phyloP scores from a whole-genome alignment of 1,284 basidiomycete species.

The Trametes versicolor region DNA sequence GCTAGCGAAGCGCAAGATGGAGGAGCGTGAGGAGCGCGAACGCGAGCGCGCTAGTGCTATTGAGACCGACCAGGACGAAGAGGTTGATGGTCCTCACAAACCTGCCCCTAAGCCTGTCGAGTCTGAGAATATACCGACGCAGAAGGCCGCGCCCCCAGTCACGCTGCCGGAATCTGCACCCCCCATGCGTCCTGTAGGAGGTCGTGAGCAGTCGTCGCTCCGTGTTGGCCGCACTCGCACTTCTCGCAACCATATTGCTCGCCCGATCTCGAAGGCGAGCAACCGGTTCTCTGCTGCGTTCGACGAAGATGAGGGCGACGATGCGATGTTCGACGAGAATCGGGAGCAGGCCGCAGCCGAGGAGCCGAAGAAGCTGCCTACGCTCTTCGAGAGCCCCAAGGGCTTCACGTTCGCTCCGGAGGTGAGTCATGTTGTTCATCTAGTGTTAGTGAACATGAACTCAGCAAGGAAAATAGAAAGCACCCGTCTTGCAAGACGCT shows the following conservation, averaged over 20 bases:
- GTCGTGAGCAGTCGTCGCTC: conserved; percentile 59
- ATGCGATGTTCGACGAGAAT: conserved; percentile 53
- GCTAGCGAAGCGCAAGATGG: conserved; percentile 61
- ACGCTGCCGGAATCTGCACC: conserved; percentile 32
- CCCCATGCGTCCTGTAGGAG: conserved; percentile 33
- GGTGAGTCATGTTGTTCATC: conserved; percentile 49
- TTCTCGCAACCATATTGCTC: conserved; percentile 61
- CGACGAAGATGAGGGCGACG: conserved; percentile 66
- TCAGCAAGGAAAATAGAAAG: conserved; percentile 27
- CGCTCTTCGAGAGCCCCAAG: conserved; percentile 66
- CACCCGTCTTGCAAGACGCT: conserved; percentile 41
- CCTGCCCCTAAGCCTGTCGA: conserved; percentile 15
- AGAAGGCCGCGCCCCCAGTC: conserved; percentile 22
- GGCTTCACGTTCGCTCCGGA: conserved; percentile 75
- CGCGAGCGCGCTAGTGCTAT: conserved; percentile 48
- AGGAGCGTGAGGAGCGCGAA: conserved; percentile 48
- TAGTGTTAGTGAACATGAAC: background rate
- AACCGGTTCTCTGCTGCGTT: conserved; percentile 74
- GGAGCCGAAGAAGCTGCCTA: conserved; percentile 61
- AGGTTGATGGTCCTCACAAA: conserved; percentile 37
- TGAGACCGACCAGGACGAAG: conserved; percentile 42
- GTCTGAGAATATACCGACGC: conserved; percentile 37
- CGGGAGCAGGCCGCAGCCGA: conserved; percentile 53
- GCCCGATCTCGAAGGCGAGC: conserved; percentile 52
- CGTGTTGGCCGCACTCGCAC: conserved; percentile 70